These are phyloP conservation scores for Ogataea glucozyma DNA, from an alignment of 805 yeast genomes.

Conservation along the genomic window DNA sequence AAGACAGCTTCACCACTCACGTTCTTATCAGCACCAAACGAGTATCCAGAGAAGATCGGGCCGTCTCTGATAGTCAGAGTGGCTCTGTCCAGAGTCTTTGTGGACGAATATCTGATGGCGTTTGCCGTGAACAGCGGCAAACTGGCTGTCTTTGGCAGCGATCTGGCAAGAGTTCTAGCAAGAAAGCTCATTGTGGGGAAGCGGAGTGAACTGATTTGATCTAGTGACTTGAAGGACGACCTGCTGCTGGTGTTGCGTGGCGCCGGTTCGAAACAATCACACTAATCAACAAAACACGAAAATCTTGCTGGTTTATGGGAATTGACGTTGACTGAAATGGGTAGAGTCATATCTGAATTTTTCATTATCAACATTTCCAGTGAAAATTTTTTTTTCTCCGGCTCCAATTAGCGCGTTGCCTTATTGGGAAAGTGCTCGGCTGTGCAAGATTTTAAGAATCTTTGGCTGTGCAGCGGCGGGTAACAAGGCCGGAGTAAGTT, in stretches of 20 bases:
- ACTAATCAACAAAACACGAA: constrained; percentile 11
- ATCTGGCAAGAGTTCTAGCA: constrained; percentile 13
- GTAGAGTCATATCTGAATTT: constrained; percentile 7
- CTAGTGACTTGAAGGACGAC: background rate
- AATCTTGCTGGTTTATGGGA: constrained; percentile 1
- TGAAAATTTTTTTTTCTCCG: constrained; percentile 22
- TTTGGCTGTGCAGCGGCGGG: constrained; percentile 2
- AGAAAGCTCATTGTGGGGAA: constrained; percentile 3
- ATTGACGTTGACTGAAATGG: background rate
- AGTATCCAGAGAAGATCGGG: constrained; percentile 87
- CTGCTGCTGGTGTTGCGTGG: constrained; percentile 1
- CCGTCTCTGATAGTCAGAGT: constrained; percentile 90
- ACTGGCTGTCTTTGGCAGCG: constrained; percentile 5
- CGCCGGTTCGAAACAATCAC: background rate
- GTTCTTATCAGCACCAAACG: constrained; percentile 93
- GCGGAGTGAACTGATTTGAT: background rate
- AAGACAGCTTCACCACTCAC: constrained; percentile 97
- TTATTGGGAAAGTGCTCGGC: constrained; percentile 14
- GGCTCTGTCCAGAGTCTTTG: constrained; percentile 65
- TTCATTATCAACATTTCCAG: background rate
- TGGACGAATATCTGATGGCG: constrained; percentile 29
- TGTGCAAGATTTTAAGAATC: background rate
- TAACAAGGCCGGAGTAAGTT: constrained; percentile 4
- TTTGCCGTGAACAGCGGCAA: constrained; percentile 1
- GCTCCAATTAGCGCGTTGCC: constrained; percentile 26